Conservation (phyloP, 2,329 filamentous ascomycete genomes). For the Rhinocladiella similis region DNA sequence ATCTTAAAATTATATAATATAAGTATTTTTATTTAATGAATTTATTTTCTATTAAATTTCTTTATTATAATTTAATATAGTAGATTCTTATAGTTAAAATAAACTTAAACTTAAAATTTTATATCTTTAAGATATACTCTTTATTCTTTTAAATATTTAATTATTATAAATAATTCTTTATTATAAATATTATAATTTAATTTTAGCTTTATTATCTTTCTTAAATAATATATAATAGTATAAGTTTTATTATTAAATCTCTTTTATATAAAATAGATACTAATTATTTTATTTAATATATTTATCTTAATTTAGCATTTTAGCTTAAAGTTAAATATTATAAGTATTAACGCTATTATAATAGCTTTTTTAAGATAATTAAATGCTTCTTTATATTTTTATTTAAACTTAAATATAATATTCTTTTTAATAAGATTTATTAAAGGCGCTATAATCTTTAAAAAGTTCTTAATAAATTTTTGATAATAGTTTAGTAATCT, state of each 20-base stretch:
- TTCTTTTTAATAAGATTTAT: too few species aligned
- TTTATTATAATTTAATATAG: conserved; percentile 17
- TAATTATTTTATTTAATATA: conserved; percentile 13
- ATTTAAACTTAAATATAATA: conserved; percentile 12
- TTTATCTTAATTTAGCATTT: conserved; percentile 18
- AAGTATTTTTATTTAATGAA: conserved; percentile 4
- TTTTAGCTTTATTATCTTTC: not conserved
- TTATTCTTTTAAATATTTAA: conserved; percentile 20
- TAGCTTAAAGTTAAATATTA: conserved; percentile 17
- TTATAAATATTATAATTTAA: conserved; percentile 15
- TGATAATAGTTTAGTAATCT: too few species aligned
- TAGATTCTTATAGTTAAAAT: conserved; percentile 23
- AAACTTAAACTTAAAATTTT: conserved; percentile 16
- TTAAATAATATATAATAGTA: not conserved
- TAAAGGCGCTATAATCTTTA: conserved; percentile 24
- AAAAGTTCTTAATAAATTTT: conserved; percentile 33
- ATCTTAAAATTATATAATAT: conserved; percentile 19
- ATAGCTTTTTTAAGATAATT: conserved; percentile 11
- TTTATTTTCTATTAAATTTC: conserved; percentile 11
- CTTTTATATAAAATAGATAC: conserved; percentile 9
- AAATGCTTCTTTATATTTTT: not conserved
- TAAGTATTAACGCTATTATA: conserved; percentile 12
- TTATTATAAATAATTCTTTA: conserved; percentile 26
- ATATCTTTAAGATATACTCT: conserved; percentile 18
- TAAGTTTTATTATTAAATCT: conserved; percentile 6